These are phyloP conservation scores for Epichloe scottii DNA, from an alignment of 2,329 filamentous ascomycete species.

Conservation along the genomic window DNA sequence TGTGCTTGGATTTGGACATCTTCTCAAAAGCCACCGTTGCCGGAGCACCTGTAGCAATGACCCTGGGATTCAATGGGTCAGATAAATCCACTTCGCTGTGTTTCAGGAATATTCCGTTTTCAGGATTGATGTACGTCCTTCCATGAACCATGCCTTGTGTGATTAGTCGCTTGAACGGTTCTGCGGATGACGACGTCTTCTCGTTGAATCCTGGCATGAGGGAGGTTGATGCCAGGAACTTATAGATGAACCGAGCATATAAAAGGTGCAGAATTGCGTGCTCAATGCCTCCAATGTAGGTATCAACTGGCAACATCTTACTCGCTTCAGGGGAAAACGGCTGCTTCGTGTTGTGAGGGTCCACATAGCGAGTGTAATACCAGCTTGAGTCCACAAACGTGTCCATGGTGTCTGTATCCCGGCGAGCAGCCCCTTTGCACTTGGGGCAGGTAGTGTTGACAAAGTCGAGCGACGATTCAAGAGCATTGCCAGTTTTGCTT, in stretches of 20 bases:
- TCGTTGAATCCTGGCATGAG: conserved; percentile 30
- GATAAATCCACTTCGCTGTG: conserved; percentile 60
- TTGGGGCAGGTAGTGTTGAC: conserved; percentile 63
- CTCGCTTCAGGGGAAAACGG: conserved; percentile 51
- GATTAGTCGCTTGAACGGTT: conserved; percentile 73
- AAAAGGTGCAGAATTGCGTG: conserved; percentile 84
- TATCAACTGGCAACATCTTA: conserved; percentile 59
- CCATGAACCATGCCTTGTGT: conserved; percentile 92
- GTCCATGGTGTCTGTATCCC: conserved; percentile 92
- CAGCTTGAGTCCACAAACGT: conserved; percentile 93
- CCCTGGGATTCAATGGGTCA: conserved; percentile 40
- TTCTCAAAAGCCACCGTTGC: conserved; percentile 67
- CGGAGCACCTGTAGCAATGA: conserved; percentile 45
- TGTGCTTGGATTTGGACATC: conserved; percentile 93
- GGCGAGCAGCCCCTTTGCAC: conserved; percentile 56
- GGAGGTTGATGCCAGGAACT: conserved; percentile 55
- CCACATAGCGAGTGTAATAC: conserved; percentile 77
- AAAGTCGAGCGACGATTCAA: conserved; percentile 62
- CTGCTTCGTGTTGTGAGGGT: conserved; percentile 49
- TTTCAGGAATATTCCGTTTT: conserved; percentile 62
- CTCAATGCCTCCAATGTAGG: conserved; percentile 84
- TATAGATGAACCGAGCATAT: conserved; percentile 83
- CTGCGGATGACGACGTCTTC: conserved; percentile 31
- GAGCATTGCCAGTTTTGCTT: conserved; percentile 61
- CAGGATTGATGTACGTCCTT: conserved; percentile 65